Percentiles rank a stretch among this genome's conserved stretches.
Evolutionary conservation across 768 basidiomycete species (phyloP).

Genomic region (Kwoniella shandongensis): DNA sequence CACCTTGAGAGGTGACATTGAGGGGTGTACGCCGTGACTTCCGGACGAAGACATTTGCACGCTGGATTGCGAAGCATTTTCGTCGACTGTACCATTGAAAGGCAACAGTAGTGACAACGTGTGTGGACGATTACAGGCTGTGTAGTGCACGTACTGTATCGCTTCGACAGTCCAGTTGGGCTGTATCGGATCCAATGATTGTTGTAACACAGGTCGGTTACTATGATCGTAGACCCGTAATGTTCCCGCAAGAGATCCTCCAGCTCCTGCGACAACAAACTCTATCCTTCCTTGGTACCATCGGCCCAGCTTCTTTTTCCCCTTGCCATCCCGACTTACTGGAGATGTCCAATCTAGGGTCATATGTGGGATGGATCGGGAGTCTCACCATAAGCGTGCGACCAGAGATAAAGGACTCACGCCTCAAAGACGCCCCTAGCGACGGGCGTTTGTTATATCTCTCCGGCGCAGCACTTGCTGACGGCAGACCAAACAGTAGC

Average conservation of each 20-base stretch:
- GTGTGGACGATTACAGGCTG: conserved; percentile 9
- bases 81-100: background rate
- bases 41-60: too few relatives aligned
- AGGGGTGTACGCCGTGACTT: too few relatives aligned
- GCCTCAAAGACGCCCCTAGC: conserved; percentile 21
- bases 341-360: too few relatives aligned
- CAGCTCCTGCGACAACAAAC: conserved; percentile 6
- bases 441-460: too few relatives aligned
- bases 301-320: too few relatives aligned
- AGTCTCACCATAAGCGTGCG: background rate
- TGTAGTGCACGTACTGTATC: conserved; percentile 19
- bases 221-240: conserved; percentile 14
- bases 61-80: too few relatives aligned
- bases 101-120: conserved; percentile 9
- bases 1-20: too few relatives aligned
- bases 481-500: too few relatives aligned
- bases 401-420: conserved; percentile 1
- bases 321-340: too few relatives aligned
- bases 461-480: too few relatives aligned
- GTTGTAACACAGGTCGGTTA: conserved; percentile 1
- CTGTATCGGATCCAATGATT: conserved; percentile 1
- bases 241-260: conserved; percentile 11
- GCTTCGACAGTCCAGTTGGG: conserved; percentile 7
- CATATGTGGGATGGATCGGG: conserved; percentile 19
- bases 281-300: conserved; percentile 9